Percentiles rank a stretch among this genome's conserved stretches.
Evolutionary conservation across 176 grass and related monocot genomes (phyloP).

Genomic region (Ampelocalamus luodianensis): DNA sequence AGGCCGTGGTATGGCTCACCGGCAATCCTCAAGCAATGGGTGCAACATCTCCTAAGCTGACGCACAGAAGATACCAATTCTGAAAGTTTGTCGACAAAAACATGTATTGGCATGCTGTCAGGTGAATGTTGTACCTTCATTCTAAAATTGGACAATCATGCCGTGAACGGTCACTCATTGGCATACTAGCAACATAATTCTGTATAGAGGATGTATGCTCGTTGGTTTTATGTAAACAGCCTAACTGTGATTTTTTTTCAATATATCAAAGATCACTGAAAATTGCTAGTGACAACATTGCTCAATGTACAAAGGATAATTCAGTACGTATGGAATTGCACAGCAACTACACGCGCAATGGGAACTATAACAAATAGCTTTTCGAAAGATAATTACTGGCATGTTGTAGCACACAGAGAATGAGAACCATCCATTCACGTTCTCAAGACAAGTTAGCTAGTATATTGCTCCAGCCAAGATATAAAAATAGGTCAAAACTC

Average conservation of each 20-base stretch:
- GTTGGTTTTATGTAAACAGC: not conserved
- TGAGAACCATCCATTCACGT: not conserved
- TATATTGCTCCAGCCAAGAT: not conserved
- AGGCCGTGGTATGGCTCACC: slow-evolving; percentile 96
- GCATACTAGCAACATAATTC: not conserved
- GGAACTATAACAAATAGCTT: not conserved
- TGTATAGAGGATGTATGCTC: not conserved
- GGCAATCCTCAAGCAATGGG: slow-evolving; percentile 77
- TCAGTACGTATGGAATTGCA: not conserved
- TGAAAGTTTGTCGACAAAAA: not conserved
- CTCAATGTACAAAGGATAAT: not conserved
- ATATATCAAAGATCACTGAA: not conserved
- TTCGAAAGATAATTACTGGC: not conserved
- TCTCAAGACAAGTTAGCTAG: not conserved
- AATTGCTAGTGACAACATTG: not conserved
- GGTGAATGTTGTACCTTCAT: not conserved
- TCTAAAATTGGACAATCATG: not conserved
- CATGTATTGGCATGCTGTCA: not conserved
- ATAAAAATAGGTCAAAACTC: not conserved
- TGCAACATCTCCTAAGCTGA: slow-evolving; percentile 71
- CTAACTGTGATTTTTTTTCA: not conserved
- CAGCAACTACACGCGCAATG: not conserved
- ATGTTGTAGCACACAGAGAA: not conserved
- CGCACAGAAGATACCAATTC: too few species aligned
- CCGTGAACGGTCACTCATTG: too few species aligned